A percentile compares a stretch with the other conserved stretches of the same genome.
phyloP scores from a whole-genome alignment of 176 grass and related monocot genomes.

The bread wheat (Triticum aestivum) region DNA sequence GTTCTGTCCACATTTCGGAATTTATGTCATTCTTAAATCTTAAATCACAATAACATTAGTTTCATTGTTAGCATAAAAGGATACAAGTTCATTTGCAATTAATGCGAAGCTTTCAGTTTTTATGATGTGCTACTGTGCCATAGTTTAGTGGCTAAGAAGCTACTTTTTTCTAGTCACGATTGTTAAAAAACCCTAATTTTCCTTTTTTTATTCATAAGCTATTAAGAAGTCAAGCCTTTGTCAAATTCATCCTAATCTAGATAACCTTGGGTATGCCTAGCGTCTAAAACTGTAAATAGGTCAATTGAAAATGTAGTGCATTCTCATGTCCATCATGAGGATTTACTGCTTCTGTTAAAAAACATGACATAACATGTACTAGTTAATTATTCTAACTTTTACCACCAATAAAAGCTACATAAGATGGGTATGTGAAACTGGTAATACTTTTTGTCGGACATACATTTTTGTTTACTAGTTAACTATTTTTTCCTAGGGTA shows the following conservation, averaged over 20 bases:
- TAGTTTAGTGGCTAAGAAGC: neutral
- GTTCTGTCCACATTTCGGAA: neutral
- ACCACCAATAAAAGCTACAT: neutral
- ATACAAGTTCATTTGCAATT: neutral
- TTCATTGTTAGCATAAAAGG: neutral
- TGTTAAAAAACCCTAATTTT: neutral
- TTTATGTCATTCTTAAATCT: neutral
- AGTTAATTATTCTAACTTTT: neutral
- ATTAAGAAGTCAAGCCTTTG: neutral
- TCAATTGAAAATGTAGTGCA: neutral
- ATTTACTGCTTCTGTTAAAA: neutral
- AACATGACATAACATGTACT: neutral
- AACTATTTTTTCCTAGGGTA: neutral
- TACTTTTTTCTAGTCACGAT: neutral
- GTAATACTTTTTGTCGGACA: neutral
- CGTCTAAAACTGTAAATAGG: neutral
- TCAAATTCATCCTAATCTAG: neutral
- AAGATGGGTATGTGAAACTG: neutral
- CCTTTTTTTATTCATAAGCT: neutral
- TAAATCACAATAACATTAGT: neutral
- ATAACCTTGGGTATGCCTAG: neutral
- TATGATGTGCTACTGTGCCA: neutral
- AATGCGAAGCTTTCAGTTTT: neutral
- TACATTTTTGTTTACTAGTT: neutral
- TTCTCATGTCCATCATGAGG: neutral